Conservation (phyloP, 2,329 filamentous ascomycete genomes). For the Xylaria sp. region DNA sequence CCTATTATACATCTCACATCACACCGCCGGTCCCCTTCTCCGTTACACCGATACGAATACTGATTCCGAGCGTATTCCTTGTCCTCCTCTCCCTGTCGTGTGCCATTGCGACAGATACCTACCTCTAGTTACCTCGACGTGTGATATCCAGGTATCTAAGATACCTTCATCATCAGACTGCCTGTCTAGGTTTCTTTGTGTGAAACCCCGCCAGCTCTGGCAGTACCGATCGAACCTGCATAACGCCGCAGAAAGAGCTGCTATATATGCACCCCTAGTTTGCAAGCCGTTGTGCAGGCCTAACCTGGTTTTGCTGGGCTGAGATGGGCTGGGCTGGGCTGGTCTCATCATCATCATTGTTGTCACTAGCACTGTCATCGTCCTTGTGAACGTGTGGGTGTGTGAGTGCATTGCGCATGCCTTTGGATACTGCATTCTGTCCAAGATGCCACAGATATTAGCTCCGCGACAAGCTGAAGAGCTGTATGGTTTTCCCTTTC, state of each 20-base stretch:
- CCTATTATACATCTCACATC: not conserved
- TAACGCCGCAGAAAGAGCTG: not conserved
- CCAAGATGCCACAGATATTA: conserved; percentile 49
- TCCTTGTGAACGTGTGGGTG: not conserved
- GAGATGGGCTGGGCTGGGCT: not conserved
- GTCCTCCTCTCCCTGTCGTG: conserved; percentile 4
- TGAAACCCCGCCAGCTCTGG: not conserved
- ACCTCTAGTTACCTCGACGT: not conserved
- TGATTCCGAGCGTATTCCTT: not conserved
- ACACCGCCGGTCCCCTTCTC: not conserved
- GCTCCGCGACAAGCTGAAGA: conserved; percentile 51
- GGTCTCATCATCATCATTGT: not conserved
- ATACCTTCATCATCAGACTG: not conserved
- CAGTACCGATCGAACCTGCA: not conserved
- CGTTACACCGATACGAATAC: not conserved
- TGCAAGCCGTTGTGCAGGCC: not conserved
- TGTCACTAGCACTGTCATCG: not conserved
- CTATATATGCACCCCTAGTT: conserved; percentile 18
- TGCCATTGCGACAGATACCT: not conserved
- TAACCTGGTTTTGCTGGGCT: conserved; percentile 18
- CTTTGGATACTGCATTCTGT: conserved; percentile 7
- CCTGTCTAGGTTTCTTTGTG: conserved; percentile 17
- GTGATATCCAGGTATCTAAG: not conserved
- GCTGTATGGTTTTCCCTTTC: conserved; percentile 43
- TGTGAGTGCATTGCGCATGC: not conserved